These are phyloP conservation scores for Drechslerella dactyloides DNA, from an alignment of 2,329 filamentous ascomycete species.

Conservation along the genomic window DNA sequence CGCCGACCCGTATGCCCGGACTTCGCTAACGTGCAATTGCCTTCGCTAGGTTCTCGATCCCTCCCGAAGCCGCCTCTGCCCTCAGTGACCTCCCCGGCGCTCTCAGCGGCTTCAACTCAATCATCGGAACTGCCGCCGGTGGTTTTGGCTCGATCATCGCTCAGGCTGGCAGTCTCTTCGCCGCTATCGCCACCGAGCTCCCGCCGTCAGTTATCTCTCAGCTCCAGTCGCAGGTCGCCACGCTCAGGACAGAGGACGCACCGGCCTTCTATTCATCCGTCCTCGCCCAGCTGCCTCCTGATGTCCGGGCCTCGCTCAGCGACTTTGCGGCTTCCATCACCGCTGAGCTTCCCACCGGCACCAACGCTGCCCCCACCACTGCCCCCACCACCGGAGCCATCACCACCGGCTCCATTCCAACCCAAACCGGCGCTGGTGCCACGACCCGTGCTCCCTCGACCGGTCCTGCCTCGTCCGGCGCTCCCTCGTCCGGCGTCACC, in stretches of 20 bases:
- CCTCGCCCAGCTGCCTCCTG: slow-evolving; percentile 33
- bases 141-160: no score
- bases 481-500: not conserved
- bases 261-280: slow-evolving; percentile 26
- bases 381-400: slow-evolving; percentile 16
- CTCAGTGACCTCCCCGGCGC: no score
- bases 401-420: slow-evolving; percentile 8
- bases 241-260: slow-evolving; percentile 8
- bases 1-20: no score
- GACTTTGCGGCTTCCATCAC: slow-evolving; percentile 14
- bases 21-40: no score
- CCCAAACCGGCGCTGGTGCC: not conserved
- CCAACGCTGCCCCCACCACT: slow-evolving; percentile 4
- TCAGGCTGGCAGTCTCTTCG: no score
- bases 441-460: not conserved
- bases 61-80: no score
- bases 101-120: no score
- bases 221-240: slow-evolving; percentile 19
- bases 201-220: no score
- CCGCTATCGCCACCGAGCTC: slow-evolving; percentile 15
- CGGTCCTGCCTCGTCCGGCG: not conserved
- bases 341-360: slow-evolving; percentile 1
- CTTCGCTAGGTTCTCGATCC: no score
- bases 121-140: no score
- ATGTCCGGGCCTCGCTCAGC: slow-evolving; percentile 29